Evolutionary conservation across 768 basidiomycete genomes (phyloP).

Genomic region (Rhodotorula kratochvilovae): DNA sequence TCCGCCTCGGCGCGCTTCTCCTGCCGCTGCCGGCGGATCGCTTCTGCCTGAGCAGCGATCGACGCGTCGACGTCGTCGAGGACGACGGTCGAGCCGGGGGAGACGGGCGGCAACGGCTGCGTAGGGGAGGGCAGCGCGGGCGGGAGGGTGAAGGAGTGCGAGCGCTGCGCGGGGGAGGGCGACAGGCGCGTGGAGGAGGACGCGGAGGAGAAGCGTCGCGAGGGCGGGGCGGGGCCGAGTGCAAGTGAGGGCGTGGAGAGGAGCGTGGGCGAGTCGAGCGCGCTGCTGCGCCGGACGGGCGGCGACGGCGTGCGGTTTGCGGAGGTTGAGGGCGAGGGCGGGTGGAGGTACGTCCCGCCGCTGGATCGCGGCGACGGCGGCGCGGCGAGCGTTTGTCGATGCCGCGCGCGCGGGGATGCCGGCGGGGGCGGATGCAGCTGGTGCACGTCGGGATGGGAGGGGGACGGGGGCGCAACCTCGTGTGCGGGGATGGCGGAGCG

Average conservation of each 20-base stretch:
- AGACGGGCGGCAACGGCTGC: neutral
- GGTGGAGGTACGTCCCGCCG: neutral
- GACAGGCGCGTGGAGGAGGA: neutral
- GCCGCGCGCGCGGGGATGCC: neutral
- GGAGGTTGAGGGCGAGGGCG: neutral
- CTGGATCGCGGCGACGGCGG: neutral
- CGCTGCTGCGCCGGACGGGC: neutral
- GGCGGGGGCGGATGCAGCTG: neutral
- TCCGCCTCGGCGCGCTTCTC: slow-evolving; percentile 58
- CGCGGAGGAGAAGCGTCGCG: neutral
- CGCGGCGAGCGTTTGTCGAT: neutral
- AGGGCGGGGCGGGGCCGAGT: neutral
- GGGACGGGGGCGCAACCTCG: neutral
- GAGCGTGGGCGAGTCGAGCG: neutral
- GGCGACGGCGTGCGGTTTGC: neutral
- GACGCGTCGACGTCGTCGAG: slow-evolving; percentile 62
- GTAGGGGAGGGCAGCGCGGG: neutral
- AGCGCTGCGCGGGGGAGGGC: neutral
- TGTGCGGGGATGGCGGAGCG: neutral
- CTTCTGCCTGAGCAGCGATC: slow-evolving; percentile 72
- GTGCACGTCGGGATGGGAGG: neutral
- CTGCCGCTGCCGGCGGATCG: slow-evolving; percentile 71
- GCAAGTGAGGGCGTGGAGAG: neutral
- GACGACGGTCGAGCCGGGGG: slow-evolving; percentile 45
- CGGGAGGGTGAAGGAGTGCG: neutral